A percentile compares a stretch with the other conserved stretches of the same genome.
phyloP scores from a whole-genome alignment of 2,329 filamentous ascomycete species.

The Penicillium sp. region DNA sequence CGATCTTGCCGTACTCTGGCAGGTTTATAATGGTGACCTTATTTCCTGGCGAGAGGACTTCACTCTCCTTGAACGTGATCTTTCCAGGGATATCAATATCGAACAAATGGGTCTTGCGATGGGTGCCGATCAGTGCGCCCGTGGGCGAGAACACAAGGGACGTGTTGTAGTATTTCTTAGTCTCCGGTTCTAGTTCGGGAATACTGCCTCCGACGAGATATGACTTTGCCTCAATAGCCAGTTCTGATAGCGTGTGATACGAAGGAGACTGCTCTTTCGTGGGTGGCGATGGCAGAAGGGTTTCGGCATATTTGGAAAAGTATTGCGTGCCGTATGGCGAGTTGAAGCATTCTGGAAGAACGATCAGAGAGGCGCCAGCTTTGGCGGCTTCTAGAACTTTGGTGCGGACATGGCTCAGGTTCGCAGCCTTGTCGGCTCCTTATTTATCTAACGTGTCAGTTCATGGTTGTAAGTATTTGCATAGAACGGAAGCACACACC shows the following conservation, averaged over 20 bases:
- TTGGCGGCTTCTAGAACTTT: conserved; percentile 79
- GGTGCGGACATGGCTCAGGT: conserved; percentile 73
- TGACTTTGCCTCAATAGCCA: conserved; percentile 72
- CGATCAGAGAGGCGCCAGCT: conserved; percentile 76
- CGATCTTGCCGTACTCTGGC: conserved; percentile 82
- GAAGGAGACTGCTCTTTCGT: conserved; percentile 68
- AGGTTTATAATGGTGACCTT: conserved; percentile 81
- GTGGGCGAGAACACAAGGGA: conserved; percentile 74
- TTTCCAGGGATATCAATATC: conserved; percentile 97
- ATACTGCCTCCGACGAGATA: conserved; percentile 92
- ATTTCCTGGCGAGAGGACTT: conserved; percentile 81
- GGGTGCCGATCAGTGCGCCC: conserved; percentile 76
- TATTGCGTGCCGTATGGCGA: conserved; percentile 89
- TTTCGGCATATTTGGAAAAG: conserved; percentile 90
- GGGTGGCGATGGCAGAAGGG: conserved; percentile 73
- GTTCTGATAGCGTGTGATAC: conserved; percentile 75
- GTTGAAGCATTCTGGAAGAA: conserved; percentile 98
- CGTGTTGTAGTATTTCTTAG: conserved; percentile 84
- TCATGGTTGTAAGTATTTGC: neutral
- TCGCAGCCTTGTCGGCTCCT: conserved; percentile 77
- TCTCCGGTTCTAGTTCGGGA: conserved; percentile 67
- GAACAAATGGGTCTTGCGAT: conserved; percentile 94
- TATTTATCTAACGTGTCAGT: conserved; percentile 1
- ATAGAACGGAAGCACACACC: conserved; percentile 39
- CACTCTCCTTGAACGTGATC: conserved; percentile 86